phyloP scores from a whole-genome alignment of 2,329 filamentous ascomycete genomes.

The Botrytis medusae region DNA sequence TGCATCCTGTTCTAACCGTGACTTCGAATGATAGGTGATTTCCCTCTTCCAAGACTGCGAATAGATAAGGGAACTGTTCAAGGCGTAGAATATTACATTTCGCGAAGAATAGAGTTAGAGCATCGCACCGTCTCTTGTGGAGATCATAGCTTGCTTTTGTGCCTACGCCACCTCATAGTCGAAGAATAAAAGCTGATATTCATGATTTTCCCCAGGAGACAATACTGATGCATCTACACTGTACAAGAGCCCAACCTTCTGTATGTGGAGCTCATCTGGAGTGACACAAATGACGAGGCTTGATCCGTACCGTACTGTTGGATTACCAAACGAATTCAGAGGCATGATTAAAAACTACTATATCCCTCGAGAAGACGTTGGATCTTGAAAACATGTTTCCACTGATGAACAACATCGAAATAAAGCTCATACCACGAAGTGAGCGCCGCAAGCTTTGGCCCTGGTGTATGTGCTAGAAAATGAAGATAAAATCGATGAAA shows the following conservation, averaged over 20 bases:
- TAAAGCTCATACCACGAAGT: slow-evolving; percentile 39
- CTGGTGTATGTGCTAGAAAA: neutral
- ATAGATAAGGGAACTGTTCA: slow-evolving; percentile 35
- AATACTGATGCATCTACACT: slow-evolving; percentile 41
- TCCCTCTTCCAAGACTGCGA: slow-evolving; percentile 38
- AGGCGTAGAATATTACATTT: slow-evolving; percentile 24
- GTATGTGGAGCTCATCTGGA: slow-evolving; percentile 34
- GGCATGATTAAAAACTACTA: slow-evolving; percentile 19
- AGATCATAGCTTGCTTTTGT: slow-evolving; percentile 25
- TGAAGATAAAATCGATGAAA: neutral
- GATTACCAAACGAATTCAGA: neutral
- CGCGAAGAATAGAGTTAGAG: slow-evolving; percentile 30
- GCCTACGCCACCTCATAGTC: slow-evolving; percentile 14
- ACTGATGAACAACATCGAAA: slow-evolving; percentile 46
- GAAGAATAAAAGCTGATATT: slow-evolving; percentile 20
- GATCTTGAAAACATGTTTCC: slow-evolving; percentile 46
- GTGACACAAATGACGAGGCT: slow-evolving; percentile 41
- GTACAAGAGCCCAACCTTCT: slow-evolving; percentile 42
- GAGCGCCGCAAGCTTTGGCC: neutral
- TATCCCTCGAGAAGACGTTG: slow-evolving; percentile 45
- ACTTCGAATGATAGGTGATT: slow-evolving; percentile 38
- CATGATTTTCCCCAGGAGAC: slow-evolving; percentile 19
- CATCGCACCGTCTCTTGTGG: slow-evolving; percentile 26
- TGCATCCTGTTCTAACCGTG: slow-evolving; percentile 36
- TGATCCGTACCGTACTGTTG: slow-evolving; percentile 19